Conservation (phyloP, 2,329 filamentous ascomycete species). For the Fusarium sp. region DNA sequence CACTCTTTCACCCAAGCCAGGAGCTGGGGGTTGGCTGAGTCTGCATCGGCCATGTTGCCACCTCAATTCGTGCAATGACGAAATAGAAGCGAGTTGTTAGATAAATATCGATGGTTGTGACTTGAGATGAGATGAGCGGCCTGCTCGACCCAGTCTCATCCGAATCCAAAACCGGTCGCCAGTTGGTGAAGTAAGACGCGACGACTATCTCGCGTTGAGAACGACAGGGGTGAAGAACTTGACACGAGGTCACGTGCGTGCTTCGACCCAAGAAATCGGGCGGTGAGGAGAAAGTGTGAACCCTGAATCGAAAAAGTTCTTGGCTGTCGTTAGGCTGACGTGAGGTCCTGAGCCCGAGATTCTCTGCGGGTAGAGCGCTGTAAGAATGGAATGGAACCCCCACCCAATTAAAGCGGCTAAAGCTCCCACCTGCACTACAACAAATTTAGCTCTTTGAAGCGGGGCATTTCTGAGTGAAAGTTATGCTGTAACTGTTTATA, state of each 20-base stretch:
- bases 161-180: not conserved
- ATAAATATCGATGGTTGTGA: not conserved
- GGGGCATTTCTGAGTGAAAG: conserved; percentile 17
- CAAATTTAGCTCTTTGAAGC: conserved; percentile 11
- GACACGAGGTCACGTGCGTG: conserved; percentile 43
- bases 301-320: conserved; percentile 1
- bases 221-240: conserved; percentile 1
- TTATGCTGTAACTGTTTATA: conserved; percentile 30
- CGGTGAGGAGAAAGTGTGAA: conserved; percentile 13
- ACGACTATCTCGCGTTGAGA: conserved; percentile 8
- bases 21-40: conserved; percentile 76
- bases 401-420: conserved; percentile 32
- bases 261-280: not conserved
- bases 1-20: conserved; percentile 81
- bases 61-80: not conserved
- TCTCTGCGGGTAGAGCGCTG: conserved; percentile 24
- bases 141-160: not conserved
- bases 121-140: not conserved
- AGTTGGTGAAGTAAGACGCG: conserved; percentile 19
- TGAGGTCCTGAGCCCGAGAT: conserved; percentile 27
- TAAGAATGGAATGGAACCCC: not conserved
- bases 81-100: not conserved
- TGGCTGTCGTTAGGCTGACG: conserved; percentile 31
- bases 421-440: conserved; percentile 33
- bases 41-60: conserved; percentile 50